Evolutionary conservation across 1,284 basidiomycete species (phyloP), one percentile per base, ranked within the genome.

Genomic region (Irpex lacteus): DNA sequence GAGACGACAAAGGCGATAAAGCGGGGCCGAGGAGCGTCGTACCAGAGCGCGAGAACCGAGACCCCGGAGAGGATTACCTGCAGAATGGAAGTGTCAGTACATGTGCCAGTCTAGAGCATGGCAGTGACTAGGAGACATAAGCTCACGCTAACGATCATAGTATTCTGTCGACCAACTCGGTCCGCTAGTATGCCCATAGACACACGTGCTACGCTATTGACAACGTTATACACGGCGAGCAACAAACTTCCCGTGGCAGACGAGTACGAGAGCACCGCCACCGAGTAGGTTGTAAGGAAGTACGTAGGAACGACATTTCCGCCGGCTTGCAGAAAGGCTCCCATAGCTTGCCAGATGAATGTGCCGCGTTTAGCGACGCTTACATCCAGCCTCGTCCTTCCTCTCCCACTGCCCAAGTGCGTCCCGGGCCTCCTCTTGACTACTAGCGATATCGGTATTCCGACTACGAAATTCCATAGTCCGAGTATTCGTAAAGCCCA

Each of bases 271-370:
- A 82, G 71, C 5, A 82, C 76, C 7, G 77, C 75, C 11, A 75
- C 72, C 5, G 79, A 78, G 70, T 81, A 82, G 4, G 78, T 78
- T 0, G 77, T 76, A 63, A 81, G 70, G 69, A 80, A 82, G 64
- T 80, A 80, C 13, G 78, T 70, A 1, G 81, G 81, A 37, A 82
- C 76, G 63, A 80, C 73, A 64, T 82, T 81, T 8, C 80, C 81
- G 5, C 79, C 80, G 3, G 80, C 80, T 65, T 82, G 81, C 26
- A 81, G 67, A 60, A 82, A 77, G 0, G 81, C 77, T 5, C 77
- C 80, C 0, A 79, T 60, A 0, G 80, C 73, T 80, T 82, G 81
- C 49, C 78, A 74, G 18, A 81, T 63, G 67, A 81, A 82, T 6
- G 80, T 78, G 3, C 81, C 79, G 52, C 75, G 75, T 63, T 72